Evolutionary conservation across 2,329 filamentous ascomycete species (phyloP).

Genomic region (Geoglossum cookeanum): DNA sequence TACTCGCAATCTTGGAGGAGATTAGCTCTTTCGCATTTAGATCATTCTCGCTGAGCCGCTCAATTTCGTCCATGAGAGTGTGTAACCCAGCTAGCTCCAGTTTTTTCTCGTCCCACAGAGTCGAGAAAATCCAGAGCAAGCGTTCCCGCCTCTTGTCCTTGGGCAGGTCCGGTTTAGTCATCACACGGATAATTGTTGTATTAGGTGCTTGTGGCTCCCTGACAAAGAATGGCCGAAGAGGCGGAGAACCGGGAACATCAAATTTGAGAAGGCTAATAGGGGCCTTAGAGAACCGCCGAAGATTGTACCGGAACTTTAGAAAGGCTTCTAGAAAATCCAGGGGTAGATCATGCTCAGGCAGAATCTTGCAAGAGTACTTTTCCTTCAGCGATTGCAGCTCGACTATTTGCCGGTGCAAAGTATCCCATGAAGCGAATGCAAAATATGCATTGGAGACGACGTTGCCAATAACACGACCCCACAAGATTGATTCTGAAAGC

Average conservation of each 20-base stretch:
- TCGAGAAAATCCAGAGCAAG: slow-evolving; percentile 21
- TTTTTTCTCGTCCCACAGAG: slow-evolving; percentile 21
- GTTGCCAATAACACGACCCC: slow-evolving; percentile 22
- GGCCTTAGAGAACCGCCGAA: slow-evolving; percentile 18
- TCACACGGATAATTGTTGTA: slow-evolving; percentile 12
- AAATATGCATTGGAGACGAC: slow-evolving; percentile 18
- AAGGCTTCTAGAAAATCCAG: slow-evolving; percentile 22
- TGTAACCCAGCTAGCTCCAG: slow-evolving; percentile 19
- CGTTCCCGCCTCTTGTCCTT: slow-evolving; percentile 10
- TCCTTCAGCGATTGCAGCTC: slow-evolving; percentile 15
- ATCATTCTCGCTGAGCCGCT: slow-evolving; percentile 24
- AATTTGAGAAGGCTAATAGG: slow-evolving; percentile 15
- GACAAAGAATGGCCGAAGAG: slow-evolving; percentile 20
- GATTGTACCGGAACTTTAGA: slow-evolving; percentile 22
- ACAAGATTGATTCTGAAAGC: slow-evolving; percentile 15
- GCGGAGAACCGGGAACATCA: slow-evolving; percentile 22
- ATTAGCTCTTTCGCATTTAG: slow-evolving; percentile 11
- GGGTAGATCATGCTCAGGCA: slow-evolving; percentile 18
- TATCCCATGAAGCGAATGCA: slow-evolving; percentile 21
- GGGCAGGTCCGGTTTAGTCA: background rate
- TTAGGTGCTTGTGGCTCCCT: slow-evolving; percentile 13
- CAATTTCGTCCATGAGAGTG: slow-evolving; percentile 28
- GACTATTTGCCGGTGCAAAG: slow-evolving; percentile 18
- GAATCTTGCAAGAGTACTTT: slow-evolving; percentile 18
- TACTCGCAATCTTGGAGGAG: background rate